Evolutionary conservation across 345 rosid genomes (phyloP).

Genomic region (Sisymbrium altissimum): DNA sequence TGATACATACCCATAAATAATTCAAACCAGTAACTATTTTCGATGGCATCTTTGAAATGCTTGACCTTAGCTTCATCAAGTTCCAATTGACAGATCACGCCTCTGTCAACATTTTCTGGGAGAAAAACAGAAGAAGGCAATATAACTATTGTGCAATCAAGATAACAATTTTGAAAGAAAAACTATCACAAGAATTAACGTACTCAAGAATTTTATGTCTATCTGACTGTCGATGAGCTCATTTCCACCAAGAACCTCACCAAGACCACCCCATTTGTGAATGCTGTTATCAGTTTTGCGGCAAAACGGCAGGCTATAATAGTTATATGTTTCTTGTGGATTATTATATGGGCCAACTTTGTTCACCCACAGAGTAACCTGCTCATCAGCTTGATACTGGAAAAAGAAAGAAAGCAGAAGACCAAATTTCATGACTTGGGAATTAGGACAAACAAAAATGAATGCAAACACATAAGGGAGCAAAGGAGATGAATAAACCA

Average conservation of each 20-base stretch:
- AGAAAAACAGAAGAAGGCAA: constrained; percentile 1
- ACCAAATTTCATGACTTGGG: neutral
- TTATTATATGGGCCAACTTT: constrained; percentile 97
- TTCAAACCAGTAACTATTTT: constrained; percentile 90
- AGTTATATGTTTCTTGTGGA: constrained; percentile 99
- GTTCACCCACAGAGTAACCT: constrained; percentile 88
- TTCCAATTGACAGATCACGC: constrained; percentile 53
- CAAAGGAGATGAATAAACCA: neutral
- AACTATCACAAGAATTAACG: constrained; percentile 16
- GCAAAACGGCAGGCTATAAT: constrained; percentile 93
- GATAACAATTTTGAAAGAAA: neutral
- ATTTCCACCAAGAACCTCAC: constrained; percentile 97
- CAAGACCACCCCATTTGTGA: constrained; percentile 99
- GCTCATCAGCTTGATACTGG: constrained; percentile 74
- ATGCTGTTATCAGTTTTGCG: constrained; percentile 39
- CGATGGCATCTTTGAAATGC: constrained; percentile 89
- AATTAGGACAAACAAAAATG: neutral
- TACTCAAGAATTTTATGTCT: constrained; percentile 80
- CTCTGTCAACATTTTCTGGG: constrained; percentile 70
- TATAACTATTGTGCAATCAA: neutral
- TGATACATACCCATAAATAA: constrained; percentile 84
- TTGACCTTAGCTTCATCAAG: constrained; percentile 74
- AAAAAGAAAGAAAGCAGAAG: constrained; percentile 15
- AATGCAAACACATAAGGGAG: neutral
- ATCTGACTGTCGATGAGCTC: constrained; percentile 92